Percentiles rank a stretch among this genome's conserved stretches.
phyloP scores from a whole-genome alignment of 345 rosid species.

The Lumnitzera littorea region DNA sequence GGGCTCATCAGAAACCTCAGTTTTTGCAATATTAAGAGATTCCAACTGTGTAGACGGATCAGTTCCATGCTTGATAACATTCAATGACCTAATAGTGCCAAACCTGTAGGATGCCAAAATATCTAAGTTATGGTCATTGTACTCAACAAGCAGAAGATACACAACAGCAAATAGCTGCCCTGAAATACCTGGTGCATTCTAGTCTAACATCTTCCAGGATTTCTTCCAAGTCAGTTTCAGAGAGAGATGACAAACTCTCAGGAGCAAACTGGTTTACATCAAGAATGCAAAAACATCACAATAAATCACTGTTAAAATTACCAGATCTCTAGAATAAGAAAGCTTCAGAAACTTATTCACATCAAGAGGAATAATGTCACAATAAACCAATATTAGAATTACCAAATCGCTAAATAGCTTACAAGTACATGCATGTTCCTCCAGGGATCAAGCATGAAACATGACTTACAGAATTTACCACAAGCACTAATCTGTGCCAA shows the following conservation, averaged over 20 bases:
- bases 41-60: constrained; percentile 12
- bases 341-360: constrained; percentile 1
- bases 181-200: constrained; percentile 73
- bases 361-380: not conserved
- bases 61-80: constrained; percentile 38
- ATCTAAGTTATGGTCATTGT: constrained; percentile 4
- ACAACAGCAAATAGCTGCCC: constrained; percentile 16
- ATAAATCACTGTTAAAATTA: not conserved
- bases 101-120: constrained; percentile 53
- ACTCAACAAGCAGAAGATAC: constrained; percentile 5
- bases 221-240: constrained; percentile 61
- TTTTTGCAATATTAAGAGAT: constrained; percentile 16
- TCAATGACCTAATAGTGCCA: constrained; percentile 72
- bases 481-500: too few relatives aligned
- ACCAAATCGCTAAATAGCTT: too few relatives aligned
- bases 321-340: not conserved
- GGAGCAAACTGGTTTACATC: constrained; percentile 46
- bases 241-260: constrained; percentile 37
- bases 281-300: constrained; percentile 4
- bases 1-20: constrained; percentile 12
- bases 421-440: too few relatives aligned
- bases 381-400: not conserved
- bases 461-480: too few relatives aligned
- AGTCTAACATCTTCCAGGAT: constrained; percentile 74
- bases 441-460: too few relatives aligned